Evolutionary conservation across 805 yeast species (phyloP).

Genomic region (Saccharomyces paradoxus): DNA sequence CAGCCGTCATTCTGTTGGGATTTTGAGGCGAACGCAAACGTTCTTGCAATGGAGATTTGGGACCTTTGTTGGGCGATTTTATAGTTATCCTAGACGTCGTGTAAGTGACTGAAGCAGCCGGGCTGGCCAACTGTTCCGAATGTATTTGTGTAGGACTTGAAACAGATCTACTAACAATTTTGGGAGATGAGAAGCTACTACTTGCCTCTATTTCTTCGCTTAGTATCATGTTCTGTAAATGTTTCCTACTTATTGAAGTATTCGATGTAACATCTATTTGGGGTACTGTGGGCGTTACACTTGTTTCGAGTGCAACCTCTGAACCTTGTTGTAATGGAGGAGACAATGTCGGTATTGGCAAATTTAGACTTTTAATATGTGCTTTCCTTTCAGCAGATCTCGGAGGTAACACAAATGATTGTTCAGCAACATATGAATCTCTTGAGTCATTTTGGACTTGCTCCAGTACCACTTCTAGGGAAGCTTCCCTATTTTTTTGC

Average conservation of each 20-base stretch:
- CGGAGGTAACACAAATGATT: conserved; percentile 29
- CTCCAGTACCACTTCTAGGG: conserved; percentile 6
- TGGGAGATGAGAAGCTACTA: neutral
- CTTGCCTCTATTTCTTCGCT: neutral
- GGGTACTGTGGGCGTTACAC: conserved; percentile 1
- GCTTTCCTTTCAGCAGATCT: conserved; percentile 33
- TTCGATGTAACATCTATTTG: conserved; percentile 6
- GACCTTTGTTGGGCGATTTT: conserved; percentile 22
- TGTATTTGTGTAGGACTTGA: neutral
- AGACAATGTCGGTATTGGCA: conserved; percentile 5
- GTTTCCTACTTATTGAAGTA: neutral
- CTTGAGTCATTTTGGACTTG: neutral
- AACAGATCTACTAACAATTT: neutral
- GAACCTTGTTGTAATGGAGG: neutral
- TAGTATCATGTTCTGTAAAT: neutral
- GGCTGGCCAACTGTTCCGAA: conserved; percentile 15
- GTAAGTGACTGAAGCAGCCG: conserved; percentile 30
- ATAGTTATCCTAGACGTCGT: conserved; percentile 32
- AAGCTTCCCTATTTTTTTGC: conserved; percentile 5
- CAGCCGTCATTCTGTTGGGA: conserved; percentile 25
- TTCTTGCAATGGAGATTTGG: conserved; percentile 10
- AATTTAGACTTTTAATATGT: conserved; percentile 14
- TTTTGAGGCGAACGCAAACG: conserved; percentile 19
- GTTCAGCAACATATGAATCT: conserved; percentile 1
- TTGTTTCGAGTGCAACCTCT: neutral